Evolutionary conservation across 2,329 filamentous ascomycete species (phyloP), one percentile per base, ranked within the genome.

Genomic region (Alternaria brassicicola): DNA sequence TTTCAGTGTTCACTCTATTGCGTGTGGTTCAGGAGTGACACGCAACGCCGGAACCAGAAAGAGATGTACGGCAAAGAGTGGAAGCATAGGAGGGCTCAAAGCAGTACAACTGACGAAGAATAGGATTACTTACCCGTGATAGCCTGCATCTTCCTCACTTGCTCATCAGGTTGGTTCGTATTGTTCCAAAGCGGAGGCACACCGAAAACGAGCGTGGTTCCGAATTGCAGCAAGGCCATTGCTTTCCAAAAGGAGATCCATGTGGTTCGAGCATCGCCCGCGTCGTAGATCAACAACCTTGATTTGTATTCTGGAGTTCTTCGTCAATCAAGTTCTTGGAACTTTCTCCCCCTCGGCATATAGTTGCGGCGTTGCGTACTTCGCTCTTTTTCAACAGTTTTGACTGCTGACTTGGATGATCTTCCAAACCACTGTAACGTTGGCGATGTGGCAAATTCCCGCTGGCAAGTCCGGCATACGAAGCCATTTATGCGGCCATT

Each of bases 201-300:
- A 26, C 75, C 60, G 28, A 74, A 73, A 4, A 74, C 64, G 4
- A 68, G 63, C 2, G 69, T 68, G 4, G 70, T 69, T 19, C 72
- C 72, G 26, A 76, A 78, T 28, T 78, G 70, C 25, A 77, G 61
- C 28, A 78, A 33, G 3, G 73, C 72, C 41, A 71, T 69, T 25
- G 71, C 70, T 61, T 78, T 78, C 70, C 73, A 76, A 51, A 76
- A 76, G 17, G 67, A 66, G 15, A 78, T 70, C 63, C 67, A 77
- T 4, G 73, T 66, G 7, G 73, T 74, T 35, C 75, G 74, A 10
- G 70, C 68, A 21, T 75, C 71, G 30, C 76, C 76, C 7, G 76
- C 74, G 63, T 77, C 68, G 52, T 78, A 78, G 25, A 78, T 77
- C 42, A 74, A 53, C 6, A 78, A 61, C 13, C 61, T 55, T 53